phyloP scores from a whole-genome alignment of 805 yeast species.

The Nakazawaea molendinolei region DNA sequence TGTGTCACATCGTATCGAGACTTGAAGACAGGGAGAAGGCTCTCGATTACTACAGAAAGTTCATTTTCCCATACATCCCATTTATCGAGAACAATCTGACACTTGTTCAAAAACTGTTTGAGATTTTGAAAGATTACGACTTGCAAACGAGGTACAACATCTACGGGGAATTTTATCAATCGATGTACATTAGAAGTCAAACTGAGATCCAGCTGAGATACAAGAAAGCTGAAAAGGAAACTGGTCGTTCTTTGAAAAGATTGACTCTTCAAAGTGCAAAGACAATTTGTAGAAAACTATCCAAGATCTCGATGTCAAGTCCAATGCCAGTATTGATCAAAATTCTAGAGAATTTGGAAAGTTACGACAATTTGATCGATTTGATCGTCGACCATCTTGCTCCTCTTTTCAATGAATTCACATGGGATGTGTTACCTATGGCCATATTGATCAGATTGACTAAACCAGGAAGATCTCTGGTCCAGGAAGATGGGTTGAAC shows the following conservation, averaged over 20 bases:
- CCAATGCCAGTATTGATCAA: slow-evolving; percentile 74
- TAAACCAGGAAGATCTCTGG: slow-evolving; percentile 48
- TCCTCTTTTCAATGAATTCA: slow-evolving; percentile 62
- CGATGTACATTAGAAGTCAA: slow-evolving; percentile 46
- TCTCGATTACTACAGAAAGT: slow-evolving; percentile 59
- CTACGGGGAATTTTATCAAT: slow-evolving; percentile 68
- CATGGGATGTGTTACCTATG: slow-evolving; percentile 80
- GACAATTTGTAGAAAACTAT: slow-evolving; percentile 65
- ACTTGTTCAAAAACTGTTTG: slow-evolving; percentile 53
- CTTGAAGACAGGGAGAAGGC: slow-evolving; percentile 27
- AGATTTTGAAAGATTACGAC: slow-evolving; percentile 46
- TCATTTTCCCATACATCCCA: slow-evolving; percentile 56
- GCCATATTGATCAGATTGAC: slow-evolving; percentile 68
- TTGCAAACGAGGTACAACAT: slow-evolving; percentile 63
- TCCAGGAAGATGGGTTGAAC: slow-evolving; percentile 74
- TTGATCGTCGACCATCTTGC: slow-evolving; percentile 71
- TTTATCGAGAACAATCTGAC: slow-evolving; percentile 50
- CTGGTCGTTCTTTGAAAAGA: slow-evolving; percentile 72
- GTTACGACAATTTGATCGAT: slow-evolving; percentile 80
- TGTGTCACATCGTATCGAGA: slow-evolving; percentile 54
- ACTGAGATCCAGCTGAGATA: slow-evolving; percentile 51
- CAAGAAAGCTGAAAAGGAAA: slow-evolving; percentile 66
- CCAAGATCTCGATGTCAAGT: slow-evolving; percentile 65
- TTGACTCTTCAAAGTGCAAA: slow-evolving; percentile 73
- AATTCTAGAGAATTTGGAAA: slow-evolving; percentile 76